Evolutionary conservation across 768 basidiomycete species (phyloP).

Genomic region (Dendrothele bispora): DNA sequence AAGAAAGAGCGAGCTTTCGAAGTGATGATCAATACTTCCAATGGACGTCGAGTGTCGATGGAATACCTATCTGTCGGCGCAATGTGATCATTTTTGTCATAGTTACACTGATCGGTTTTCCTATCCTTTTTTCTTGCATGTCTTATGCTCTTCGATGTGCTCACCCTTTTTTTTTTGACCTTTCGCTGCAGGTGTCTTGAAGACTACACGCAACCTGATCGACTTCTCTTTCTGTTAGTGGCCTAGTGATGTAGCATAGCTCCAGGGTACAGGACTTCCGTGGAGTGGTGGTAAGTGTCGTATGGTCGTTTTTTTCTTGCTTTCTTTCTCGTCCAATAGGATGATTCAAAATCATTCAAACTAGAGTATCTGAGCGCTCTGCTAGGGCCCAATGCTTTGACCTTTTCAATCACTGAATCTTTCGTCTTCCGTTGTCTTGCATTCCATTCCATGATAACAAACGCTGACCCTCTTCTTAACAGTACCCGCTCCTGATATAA

Average conservation of each 20-base stretch:
- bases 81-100: conserved; percentile 74
- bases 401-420: conserved; percentile 63
- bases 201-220: too few species aligned
- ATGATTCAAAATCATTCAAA: conserved; percentile 77
- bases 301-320: conserved; percentile 4
- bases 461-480: background rate
- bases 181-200: too few species aligned
- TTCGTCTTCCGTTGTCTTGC: background rate
- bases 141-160: too few species aligned
- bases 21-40: conserved; percentile 60
- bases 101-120: conserved; percentile 84
- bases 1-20: too few species aligned
- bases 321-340: conserved; percentile 21
- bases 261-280: background rate
- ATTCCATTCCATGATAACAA: background rate
- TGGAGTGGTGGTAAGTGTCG: conserved; percentile 15
- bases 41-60: conserved; percentile 49
- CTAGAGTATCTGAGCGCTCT: conserved; percentile 89
- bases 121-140: conserved; percentile 10
- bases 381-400: conserved; percentile 70
- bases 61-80: conserved; percentile 53
- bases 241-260: too few species aligned
- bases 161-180: too few species aligned
- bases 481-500: background rate
- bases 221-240: too few species aligned